These are phyloP conservation scores for Gardenia jasminoides DNA, from an alignment of 257 asterid genomes.

Conservation along the genomic window DNA sequence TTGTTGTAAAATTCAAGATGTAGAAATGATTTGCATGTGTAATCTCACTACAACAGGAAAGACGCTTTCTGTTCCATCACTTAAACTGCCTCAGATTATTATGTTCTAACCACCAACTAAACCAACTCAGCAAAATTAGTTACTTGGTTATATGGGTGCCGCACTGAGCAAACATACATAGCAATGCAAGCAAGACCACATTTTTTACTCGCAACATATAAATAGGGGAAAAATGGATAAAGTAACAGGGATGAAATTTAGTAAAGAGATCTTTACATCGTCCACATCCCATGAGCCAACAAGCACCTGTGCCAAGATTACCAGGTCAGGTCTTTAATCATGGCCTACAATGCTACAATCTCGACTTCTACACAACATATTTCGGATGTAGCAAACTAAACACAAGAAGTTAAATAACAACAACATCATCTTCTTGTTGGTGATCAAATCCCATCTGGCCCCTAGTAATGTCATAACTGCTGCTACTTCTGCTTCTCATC, in stretches of 20 bases:
- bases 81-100: neutral
- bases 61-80: neutral
- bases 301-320: neutral
- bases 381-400: neutral
- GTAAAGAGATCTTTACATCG: constrained; percentile 7
- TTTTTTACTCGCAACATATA: neutral
- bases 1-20: too few relatives aligned
- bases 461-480: constrained; percentile 33
- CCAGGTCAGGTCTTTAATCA: too few relatives aligned
- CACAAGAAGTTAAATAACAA: constrained; percentile 20
- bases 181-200: neutral
- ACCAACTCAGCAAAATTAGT: neutral
- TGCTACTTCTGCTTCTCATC: constrained; percentile 29
- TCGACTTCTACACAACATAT: neutral
- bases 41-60: neutral
- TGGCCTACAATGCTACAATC: neutral
- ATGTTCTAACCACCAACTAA: neutral
- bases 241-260: neutral
- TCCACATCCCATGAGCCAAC: neutral
- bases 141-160: neutral
- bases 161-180: neutral
- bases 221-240: too few relatives aligned
- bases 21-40: neutral
- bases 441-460: constrained; percentile 26
- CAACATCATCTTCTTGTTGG: constrained; percentile 34